These are phyloP conservation scores for Camellia oleifera DNA, from an alignment of 179 eudicot genomes.

Conservation along the genomic window DNA sequence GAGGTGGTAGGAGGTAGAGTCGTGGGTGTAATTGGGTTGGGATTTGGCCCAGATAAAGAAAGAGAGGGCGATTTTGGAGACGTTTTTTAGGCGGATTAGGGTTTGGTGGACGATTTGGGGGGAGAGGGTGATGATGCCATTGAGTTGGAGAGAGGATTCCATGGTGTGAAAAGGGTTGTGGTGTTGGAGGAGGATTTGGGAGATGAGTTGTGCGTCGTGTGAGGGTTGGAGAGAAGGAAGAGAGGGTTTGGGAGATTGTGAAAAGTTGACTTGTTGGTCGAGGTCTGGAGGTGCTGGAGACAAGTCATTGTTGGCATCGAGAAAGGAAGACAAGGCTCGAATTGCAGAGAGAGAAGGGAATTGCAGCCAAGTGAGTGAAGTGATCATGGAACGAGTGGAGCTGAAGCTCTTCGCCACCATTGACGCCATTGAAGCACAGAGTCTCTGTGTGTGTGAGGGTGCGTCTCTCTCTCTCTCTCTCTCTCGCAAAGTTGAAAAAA, in stretches of 20 bases:
- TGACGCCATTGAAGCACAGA: background rate
- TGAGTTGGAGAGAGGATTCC: conserved; percentile 91
- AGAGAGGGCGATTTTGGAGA: conserved; percentile 73
- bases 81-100: conserved; percentile 66
- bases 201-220: conserved; percentile 55
- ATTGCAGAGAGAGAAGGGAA: background rate
- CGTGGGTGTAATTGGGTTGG: conserved; percentile 35
- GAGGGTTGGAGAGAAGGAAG: conserved; percentile 47
- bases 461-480: background rate
- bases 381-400: background rate
- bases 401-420: background rate
- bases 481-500: background rate
- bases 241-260: conserved; percentile 15
- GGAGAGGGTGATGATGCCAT: conserved; percentile 56
- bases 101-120: conserved; percentile 70
- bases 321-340: conserved; percentile 1
- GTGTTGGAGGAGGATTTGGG: conserved; percentile 63
- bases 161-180: conserved; percentile 92
- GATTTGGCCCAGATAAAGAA: conserved; percentile 60
- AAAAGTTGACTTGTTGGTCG: background rate
- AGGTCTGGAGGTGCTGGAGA: conserved; percentile 10
- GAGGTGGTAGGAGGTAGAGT: conserved; percentile 46
- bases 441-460: background rate
- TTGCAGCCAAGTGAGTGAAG: background rate
- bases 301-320: background rate